Evolutionary conservation across 2,329 filamentous ascomycete genomes (phyloP).

Genomic region (Plectosphaerella plurivora): DNA sequence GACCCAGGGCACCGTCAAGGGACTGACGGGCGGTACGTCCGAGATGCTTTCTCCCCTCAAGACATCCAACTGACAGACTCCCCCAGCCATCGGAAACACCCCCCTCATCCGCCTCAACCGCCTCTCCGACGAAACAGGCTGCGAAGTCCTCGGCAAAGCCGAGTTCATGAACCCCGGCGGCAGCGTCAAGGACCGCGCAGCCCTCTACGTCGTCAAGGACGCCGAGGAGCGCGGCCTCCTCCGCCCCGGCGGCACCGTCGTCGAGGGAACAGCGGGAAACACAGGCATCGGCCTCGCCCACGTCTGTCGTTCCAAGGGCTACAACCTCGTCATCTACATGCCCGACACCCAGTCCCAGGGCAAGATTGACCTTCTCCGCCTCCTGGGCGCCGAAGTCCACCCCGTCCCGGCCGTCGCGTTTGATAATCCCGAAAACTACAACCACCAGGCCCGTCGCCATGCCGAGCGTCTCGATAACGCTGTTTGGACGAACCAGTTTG

Average conservation of each 20-base stretch:
- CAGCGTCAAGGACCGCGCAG: conserved; percentile 92
- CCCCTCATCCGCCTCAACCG: conserved; percentile 86
- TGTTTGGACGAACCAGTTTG: conserved; percentile 99
- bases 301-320: conserved; percentile 87
- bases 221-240: conserved; percentile 86
- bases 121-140: conserved; percentile 86
- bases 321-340: conserved; percentile 99
- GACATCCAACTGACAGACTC: no score
- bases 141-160: conserved; percentile 91
- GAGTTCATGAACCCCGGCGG: conserved; percentile 99
- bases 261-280: conserved; percentile 96
- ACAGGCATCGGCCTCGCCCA: conserved; percentile 97
- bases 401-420: conserved; percentile 94
- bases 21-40: conserved; percentile 73
- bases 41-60: background rate
- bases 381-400: conserved; percentile 92
- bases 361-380: conserved; percentile 88
- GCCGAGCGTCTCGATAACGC: conserved; percentile 83
- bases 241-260: conserved; percentile 82
- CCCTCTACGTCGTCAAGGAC: conserved; percentile 88
- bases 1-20: conserved; percentile 73
- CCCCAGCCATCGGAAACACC: conserved; percentile 94
- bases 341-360: conserved; percentile 97
- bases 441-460: conserved; percentile 88
- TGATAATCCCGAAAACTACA: conserved; percentile 95